A percentile compares a stretch with the other conserved stretches of the same genome.
phyloP scores from a whole-genome alignment of 192 early-diverging fungal species.

The Diversispora eburnea region DNA sequence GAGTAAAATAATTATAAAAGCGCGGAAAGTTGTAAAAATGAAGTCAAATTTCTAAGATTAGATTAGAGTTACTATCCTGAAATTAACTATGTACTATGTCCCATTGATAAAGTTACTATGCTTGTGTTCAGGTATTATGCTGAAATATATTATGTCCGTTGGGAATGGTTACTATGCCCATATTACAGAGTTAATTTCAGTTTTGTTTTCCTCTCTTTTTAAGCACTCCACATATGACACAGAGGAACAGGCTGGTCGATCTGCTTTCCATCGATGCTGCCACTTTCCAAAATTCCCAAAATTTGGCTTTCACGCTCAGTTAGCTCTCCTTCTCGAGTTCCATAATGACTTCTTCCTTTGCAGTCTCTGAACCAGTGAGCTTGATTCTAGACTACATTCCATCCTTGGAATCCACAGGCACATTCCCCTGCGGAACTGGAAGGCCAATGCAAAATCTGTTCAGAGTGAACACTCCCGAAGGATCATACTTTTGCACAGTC shows the following conservation, averaged over 20 bases:
- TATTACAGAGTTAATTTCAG: too few species aligned
- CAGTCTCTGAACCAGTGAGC: conserved; percentile 7
- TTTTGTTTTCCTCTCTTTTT: conserved; percentile 5
- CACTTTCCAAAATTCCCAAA: conserved; percentile 9
- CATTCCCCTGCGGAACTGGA: not conserved
- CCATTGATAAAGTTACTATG: conserved; percentile 4
- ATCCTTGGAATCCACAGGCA: not conserved
- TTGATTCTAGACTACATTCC: too few species aligned
- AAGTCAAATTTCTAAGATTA: conserved; percentile 16
- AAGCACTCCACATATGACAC: conserved; percentile 20
- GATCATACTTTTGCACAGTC: conserved; percentile 23
- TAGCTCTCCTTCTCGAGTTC: not conserved
- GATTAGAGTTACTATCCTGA: conserved; percentile 8
- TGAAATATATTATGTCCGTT: too few species aligned
- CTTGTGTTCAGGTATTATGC: not conserved
- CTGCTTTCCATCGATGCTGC: too few species aligned
- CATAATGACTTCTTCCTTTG: not conserved
- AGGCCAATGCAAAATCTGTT: conserved; percentile 31
- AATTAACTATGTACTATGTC: conserved; percentile 6
- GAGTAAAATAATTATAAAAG: not conserved
- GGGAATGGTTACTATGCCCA: too few species aligned
- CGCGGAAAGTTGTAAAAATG: conserved; percentile 16
- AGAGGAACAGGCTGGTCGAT: conserved; percentile 9
- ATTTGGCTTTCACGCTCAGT: conserved; percentile 7
- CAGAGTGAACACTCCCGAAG: conserved; percentile 25